Base-by-base conservation (phyloP, 2,329 filamentous ascomycete species). In the Colletotrichum sojae region DNA sequence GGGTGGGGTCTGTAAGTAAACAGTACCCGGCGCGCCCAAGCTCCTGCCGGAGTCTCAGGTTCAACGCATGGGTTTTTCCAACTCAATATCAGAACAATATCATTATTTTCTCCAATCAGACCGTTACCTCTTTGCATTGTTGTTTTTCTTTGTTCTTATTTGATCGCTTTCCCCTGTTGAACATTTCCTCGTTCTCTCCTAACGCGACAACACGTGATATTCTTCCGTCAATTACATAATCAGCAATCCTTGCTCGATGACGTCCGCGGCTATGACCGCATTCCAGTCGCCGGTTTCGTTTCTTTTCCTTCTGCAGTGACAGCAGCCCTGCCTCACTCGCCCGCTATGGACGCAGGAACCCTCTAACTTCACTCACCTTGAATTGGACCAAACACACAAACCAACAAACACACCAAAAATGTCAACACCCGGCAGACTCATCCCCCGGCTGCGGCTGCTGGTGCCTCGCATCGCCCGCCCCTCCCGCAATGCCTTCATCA, bases 361-460 rank as follows among this genome's bases (percentile, higher is more conserved):
- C 36, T 36, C 36, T 51, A 15, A 43, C 43, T 53, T 64, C 51
- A 52, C 40, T 39, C 25, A 48, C 31, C 20, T 63, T 6, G 31
- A 63, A 49, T 51, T 63, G 63, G 52, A 70, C 45, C 16, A 49
- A 49, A 46, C 59, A 22, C 20, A 43, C 39, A 55, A 56, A 27
- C 48, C 51, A 39, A 36, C 45, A 55, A 52, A 27, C 53, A 55
- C 45, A 49, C n/a, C 45, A 69, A 73, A 36, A 64, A 82, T 82
- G 80, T 74, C 78, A 52, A 59, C 77, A 4, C 56, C 80, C 3
- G 69, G 70, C 5, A 75, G 74, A 71, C 63, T 82, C 59, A 62
- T 78, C 52, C 75, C 77, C 46, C 75, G 75, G 64, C 73, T 80
- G 45, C 73, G 77, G 56, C 78, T 75, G 4, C 66, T 77, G 45